These are phyloP conservation scores for Cymbopogon citratus DNA, from an alignment of 176 grass and related monocot species.

Conservation along the genomic window DNA sequence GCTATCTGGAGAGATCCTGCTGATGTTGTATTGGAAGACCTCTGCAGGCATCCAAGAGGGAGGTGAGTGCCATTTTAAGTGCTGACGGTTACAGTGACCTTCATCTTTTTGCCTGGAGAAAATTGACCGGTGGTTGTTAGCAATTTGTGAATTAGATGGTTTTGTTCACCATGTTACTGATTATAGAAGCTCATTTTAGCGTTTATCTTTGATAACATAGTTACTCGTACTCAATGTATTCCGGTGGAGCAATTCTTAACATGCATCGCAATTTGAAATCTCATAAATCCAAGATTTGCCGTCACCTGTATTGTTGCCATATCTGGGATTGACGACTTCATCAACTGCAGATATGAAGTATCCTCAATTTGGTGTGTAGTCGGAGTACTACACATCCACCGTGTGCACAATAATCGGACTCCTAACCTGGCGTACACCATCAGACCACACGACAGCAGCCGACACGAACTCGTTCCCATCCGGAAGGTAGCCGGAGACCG, in stretches of 20 bases:
- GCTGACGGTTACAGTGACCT: not conserved
- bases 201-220: not conserved
- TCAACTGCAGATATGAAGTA: too few species aligned
- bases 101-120: not conserved
- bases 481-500: not conserved
- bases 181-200: not conserved
- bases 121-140: not conserved
- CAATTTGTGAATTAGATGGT: not conserved
- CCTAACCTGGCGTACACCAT: constrained; percentile 6
- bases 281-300: not conserved
- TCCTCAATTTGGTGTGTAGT: not conserved
- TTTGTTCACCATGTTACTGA: not conserved
- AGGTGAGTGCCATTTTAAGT: not conserved
- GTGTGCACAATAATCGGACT: constrained; percentile 28
- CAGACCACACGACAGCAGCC: constrained; percentile 31
- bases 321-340: too few species aligned
- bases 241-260: not conserved
- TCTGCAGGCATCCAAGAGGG: not conserved
- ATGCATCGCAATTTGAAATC: not conserved
- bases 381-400: not conserved
- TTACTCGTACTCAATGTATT: not conserved
- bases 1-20: not conserved
- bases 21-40: not conserved
- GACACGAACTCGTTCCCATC: not conserved
- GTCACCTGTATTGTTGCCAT: not conserved